Evolutionary conservation across 352 stramenopile genomes (phyloP).

Genomic region (Globisporangium spiculum): DNA sequence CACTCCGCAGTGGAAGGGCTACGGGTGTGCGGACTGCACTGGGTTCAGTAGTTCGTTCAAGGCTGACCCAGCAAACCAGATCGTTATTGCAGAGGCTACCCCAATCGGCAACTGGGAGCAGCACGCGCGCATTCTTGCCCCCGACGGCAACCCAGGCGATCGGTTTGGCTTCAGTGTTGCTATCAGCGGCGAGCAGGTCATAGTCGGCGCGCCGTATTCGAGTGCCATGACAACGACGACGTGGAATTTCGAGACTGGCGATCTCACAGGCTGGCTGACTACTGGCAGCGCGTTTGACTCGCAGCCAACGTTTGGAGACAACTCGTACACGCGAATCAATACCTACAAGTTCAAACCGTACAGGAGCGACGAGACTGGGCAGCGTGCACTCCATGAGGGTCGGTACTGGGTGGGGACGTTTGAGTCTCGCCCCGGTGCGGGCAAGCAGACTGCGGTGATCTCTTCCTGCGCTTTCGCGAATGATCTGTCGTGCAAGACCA

Average conservation of each 20-base stretch:
- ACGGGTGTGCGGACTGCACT: constrained; percentile 66
- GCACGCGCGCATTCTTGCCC: constrained; percentile 52
- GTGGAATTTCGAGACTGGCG: constrained; percentile 97
- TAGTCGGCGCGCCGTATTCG: constrained; percentile 69
- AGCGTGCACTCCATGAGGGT: constrained; percentile 66
- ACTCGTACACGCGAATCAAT: constrained; percentile 82
- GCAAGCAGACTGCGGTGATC: constrained; percentile 43
- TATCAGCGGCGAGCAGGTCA: constrained; percentile 72
- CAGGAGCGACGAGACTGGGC: constrained; percentile 31
- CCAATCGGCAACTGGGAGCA: constrained; percentile 61
- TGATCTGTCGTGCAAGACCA: constrained; percentile 50
- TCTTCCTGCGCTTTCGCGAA: constrained; percentile 67
- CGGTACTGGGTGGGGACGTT: constrained; percentile 96
- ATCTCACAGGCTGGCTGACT: constrained; percentile 91
- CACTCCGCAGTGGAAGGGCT: constrained; percentile 51
- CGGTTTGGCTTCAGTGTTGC: constrained; percentile 74
- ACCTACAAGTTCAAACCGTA: constrained; percentile 49
- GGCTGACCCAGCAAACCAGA: constrained; percentile 50
- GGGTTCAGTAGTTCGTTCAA: constrained; percentile 67
- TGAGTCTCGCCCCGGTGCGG: constrained; percentile 83
- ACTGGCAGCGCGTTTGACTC: constrained; percentile 92
- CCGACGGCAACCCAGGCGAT: constrained; percentile 73
- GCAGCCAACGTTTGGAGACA: constrained; percentile 96
- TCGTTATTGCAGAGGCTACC: constrained; percentile 48
- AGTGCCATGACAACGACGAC: constrained; percentile 85